Evolutionary conservation across 371 early-diverging fungal genomes (phyloP).

Genomic region (Coemansia sp.): DNA sequence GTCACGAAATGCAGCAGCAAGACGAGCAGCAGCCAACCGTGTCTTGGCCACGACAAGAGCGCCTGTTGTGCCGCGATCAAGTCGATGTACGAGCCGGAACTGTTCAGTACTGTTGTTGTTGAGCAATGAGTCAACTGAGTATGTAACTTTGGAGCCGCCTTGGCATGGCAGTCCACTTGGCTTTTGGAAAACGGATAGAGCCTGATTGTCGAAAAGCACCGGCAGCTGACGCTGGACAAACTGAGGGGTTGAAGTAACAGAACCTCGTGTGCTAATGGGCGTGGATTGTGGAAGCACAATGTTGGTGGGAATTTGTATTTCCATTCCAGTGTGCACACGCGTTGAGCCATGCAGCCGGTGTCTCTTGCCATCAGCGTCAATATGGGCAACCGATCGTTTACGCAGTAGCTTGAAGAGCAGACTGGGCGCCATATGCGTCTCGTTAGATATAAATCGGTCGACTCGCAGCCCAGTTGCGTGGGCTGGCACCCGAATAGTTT

Average conservation of each 20-base stretch:
- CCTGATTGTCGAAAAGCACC: slow-evolving; percentile 25
- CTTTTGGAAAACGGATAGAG: slow-evolving; percentile 54
- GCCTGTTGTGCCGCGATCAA: slow-evolving; percentile 61
- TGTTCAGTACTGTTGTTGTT: not conserved
- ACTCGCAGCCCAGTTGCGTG: slow-evolving; percentile 27
- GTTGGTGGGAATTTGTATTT: slow-evolving; percentile 10
- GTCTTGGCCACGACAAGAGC: slow-evolving; percentile 56
- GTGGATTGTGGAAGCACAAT: not conserved
- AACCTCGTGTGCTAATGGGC: too few species aligned
- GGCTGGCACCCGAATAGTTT: slow-evolving; percentile 18
- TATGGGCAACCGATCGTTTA: slow-evolving; percentile 19
- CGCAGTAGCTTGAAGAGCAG: slow-evolving; percentile 37
- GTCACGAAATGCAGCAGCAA: slow-evolving; percentile 50
- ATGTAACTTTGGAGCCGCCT: slow-evolving; percentile 32
- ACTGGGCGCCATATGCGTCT: slow-evolving; percentile 6
- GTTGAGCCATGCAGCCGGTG: slow-evolving; percentile 16
- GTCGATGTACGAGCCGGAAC: slow-evolving; percentile 58
- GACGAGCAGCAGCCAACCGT: slow-evolving; percentile 48
- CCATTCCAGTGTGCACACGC: slow-evolving; percentile 21
- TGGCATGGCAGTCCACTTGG: slow-evolving; percentile 56
- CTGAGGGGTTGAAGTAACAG: not conserved
- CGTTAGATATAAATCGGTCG: slow-evolving; percentile 20
- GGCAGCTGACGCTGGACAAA: slow-evolving; percentile 17
- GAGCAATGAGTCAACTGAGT: slow-evolving; percentile 20
- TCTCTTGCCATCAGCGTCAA: slow-evolving; percentile 3